Base-by-base conservation (phyloP, 2,329 filamentous ascomycete species). In the Trichoderma sp. region DNA sequence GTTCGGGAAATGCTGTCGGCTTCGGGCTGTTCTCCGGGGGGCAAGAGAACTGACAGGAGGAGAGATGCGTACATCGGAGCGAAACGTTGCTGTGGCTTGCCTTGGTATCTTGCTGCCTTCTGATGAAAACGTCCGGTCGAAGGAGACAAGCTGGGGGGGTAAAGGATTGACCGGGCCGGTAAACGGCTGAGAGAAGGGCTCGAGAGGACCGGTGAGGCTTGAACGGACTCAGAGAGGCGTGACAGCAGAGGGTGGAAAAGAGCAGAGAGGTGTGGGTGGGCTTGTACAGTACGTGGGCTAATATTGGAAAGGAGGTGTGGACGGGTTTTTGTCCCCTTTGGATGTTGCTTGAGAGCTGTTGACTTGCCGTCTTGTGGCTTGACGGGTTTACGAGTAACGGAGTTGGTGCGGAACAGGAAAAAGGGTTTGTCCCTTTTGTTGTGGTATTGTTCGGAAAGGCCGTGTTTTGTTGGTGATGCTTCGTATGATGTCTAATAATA, bases 251-350 rank as follows among this genome's bases (percentile, higher is more conserved):
- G 21, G 19, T 14, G 52, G 52, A 61, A 52, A 45, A 9, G 43
- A 30, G 15, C 15, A 34, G n/a, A n/a, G 30, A 30, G 48, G 58
- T 61, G 58, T 61, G 58, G 34, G 58, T 61, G 58, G 58, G 58
- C 10, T 52, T 52, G 39, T 61, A 61, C 58, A 52, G 58, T 52
- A 52, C 19, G 48, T 52, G 58, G 47, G 47, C 34, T 45, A 61
- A 52, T n/a, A 26, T 43, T 34, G 47, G 45, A 34, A 34, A 44
- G 48, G 30, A 52, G 28, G 44, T 48, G 56, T 59, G 19, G 21
- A 28, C 9, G 26, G 28, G 28, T 26, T 28, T 58, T 47, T 24
- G 21, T 41, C 9, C n/a, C 21, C 14, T 44, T 43, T 30, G 12
- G 5, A 15, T 28, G 10, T 30, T 34, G 24, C 17, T 19, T 5